Percentiles rank a stretch among this genome's conserved stretches.
These are phyloP conservation scores for Pseudisothecium myosuroides DNA, from an alignment of 225 moss, liverwort and hornwort species.

Conservation along the genomic window DNA sequence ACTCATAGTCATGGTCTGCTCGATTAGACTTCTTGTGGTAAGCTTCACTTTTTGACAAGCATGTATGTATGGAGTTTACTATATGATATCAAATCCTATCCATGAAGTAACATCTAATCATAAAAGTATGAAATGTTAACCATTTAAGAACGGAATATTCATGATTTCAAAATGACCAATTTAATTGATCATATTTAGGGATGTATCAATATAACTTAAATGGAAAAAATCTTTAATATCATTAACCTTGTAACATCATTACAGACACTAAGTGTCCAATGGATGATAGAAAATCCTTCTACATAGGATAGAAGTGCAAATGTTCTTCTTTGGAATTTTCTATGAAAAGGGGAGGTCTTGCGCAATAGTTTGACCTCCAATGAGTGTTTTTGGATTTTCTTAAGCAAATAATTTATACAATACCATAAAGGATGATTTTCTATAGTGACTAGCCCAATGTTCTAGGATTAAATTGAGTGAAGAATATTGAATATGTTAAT, in stretches of 20 bases:
- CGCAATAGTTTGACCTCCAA: rapidly evolving
- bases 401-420: rapidly evolving
- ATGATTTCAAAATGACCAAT: neutral
- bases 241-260: rapidly evolving
- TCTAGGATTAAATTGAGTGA: neutral
- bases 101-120: neutral
- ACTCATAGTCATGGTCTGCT: neutral
- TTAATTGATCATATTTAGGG: neutral
- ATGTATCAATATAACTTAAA: neutral
- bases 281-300: neutral
- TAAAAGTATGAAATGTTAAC: neutral
- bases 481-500: no score
- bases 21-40: neutral
- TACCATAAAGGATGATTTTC: rapidly evolving
- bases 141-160: neutral
- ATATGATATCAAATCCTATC: no score
- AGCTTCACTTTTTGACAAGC: no score
- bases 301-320: neutral
- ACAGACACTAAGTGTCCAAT: rapidly evolving
- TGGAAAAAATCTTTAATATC: neutral
- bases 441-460: rapidly evolving
- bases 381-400: neutral
- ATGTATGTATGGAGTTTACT: no score
- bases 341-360: neutral
- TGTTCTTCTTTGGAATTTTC: neutral